phyloP scores from a whole-genome alignment of 2,329 filamentous ascomycete species.

The Diaporthe vexans region DNA sequence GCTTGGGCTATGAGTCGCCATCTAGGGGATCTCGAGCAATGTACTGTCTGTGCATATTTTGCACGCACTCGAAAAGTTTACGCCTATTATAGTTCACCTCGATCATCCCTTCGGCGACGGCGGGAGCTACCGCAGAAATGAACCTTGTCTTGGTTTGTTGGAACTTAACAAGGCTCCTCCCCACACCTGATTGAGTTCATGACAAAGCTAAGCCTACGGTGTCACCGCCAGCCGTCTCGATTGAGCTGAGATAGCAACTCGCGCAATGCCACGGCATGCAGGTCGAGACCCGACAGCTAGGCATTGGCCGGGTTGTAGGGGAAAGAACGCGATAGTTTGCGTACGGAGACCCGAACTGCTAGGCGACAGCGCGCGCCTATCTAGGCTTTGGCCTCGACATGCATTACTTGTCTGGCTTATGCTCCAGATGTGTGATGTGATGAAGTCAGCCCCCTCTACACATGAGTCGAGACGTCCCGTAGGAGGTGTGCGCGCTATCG shows the following conservation, averaged over 20 bases:
- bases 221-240: not conserved
- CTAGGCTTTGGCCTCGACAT: not conserved
- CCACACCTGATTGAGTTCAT: slow-evolving; percentile 16
- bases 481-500: not conserved
- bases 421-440: not conserved
- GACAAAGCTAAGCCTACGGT: slow-evolving; percentile 10
- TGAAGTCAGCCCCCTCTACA: slow-evolving; percentile 8
- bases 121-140: slow-evolving; percentile 30
- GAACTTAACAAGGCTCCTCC: not conserved
- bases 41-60: slow-evolving; percentile 10
- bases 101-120: slow-evolving; percentile 19
- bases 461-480: slow-evolving; percentile 16
- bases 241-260: slow-evolving; percentile 20
- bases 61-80: not conserved
- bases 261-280: not conserved
- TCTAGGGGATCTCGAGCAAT: slow-evolving; percentile 9
- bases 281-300: not conserved
- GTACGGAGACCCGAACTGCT: not conserved
- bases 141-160: slow-evolving; percentile 12
- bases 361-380: slow-evolving; percentile 19
- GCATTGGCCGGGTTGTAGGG: not conserved
- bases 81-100: not conserved
- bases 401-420: slow-evolving; percentile 10
- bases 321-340: not conserved
- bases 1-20: slow-evolving; percentile 17